Evolutionary conservation across 345 rosid genomes (phyloP).

Genomic region (Syzygium jambos): DNA sequence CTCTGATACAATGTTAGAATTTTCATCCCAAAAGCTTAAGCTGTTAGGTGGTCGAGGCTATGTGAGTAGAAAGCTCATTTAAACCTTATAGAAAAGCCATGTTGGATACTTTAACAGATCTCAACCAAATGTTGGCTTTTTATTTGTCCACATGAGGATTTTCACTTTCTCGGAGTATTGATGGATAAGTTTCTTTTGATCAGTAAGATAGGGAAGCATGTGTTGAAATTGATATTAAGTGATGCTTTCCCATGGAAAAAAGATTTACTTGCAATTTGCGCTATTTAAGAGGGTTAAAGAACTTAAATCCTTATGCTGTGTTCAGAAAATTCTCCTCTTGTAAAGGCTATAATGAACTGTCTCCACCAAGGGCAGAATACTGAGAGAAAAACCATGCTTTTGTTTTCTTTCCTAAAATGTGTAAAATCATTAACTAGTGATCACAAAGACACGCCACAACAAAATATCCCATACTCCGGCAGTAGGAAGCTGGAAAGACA

Average conservation of each 20-base stretch:
- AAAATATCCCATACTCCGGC: not conserved
- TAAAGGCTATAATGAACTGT: not conserved
- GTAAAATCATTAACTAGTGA: not conserved
- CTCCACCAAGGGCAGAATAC: not conserved
- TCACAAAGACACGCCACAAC: not conserved
- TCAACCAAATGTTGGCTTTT: not conserved
- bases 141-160: not conserved
- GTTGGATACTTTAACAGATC: not conserved
- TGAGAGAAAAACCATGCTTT: not conserved
- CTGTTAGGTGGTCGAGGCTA: not conserved
- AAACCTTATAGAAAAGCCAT: not conserved
- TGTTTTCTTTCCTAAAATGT: not conserved
- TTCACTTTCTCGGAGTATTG: not conserved
- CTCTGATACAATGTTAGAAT: not conserved
- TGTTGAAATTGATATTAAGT: not conserved
- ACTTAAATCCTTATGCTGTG: not conserved
- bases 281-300: not conserved
- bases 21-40: not conserved
- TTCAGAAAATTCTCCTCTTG: not conserved
- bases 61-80: not conserved
- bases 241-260: not conserved
- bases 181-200: not conserved
- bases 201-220: not conserved
- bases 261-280: not conserved
- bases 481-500: not conserved